Percentiles rank a stretch among this genome's conserved stretches.
phyloP scores from a whole-genome alignment of 257 asterid genomes.

The Solanum ahanhuiri region DNA sequence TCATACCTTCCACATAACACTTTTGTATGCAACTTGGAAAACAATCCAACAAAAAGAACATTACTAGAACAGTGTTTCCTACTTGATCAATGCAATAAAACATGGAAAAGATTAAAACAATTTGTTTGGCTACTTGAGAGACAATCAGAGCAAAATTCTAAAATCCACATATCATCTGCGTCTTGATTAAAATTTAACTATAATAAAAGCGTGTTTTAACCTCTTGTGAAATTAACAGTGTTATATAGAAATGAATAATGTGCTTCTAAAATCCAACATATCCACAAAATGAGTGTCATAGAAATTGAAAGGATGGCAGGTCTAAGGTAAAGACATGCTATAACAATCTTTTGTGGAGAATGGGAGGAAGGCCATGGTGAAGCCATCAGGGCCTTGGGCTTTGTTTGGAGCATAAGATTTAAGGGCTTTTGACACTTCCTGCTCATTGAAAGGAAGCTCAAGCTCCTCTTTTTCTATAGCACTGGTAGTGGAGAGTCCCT shows the following conservation, averaged over 20 bases:
- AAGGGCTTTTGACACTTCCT: too few relatives aligned
- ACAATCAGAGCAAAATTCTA: neutral
- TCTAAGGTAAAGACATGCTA: neutral
- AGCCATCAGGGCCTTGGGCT: neutral
- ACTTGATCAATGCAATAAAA: neutral
- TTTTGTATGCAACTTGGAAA: neutral
- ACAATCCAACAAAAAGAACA: neutral
- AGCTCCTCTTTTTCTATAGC: too few relatives aligned
- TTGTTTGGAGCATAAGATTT: too few relatives aligned
- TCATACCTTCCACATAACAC: neutral
- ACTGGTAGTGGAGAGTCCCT: too few relatives aligned
- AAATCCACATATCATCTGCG: neutral
- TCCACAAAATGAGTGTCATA: neutral
- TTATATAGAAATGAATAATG: neutral
- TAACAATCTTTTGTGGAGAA: neutral
- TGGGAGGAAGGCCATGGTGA: neutral
- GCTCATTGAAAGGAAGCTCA: too few relatives aligned
- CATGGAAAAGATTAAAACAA: neutral
- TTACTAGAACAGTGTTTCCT: neutral
- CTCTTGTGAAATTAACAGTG: too few relatives aligned
- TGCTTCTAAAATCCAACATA: neutral
- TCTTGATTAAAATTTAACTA: neutral
- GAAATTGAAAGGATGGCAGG: neutral
- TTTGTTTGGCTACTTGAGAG: neutral
- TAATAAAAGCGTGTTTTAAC: neutral